These are phyloP conservation scores for Stylonectria norvegica DNA, from an alignment of 2,329 filamentous ascomycete genomes.

Conservation along the genomic window DNA sequence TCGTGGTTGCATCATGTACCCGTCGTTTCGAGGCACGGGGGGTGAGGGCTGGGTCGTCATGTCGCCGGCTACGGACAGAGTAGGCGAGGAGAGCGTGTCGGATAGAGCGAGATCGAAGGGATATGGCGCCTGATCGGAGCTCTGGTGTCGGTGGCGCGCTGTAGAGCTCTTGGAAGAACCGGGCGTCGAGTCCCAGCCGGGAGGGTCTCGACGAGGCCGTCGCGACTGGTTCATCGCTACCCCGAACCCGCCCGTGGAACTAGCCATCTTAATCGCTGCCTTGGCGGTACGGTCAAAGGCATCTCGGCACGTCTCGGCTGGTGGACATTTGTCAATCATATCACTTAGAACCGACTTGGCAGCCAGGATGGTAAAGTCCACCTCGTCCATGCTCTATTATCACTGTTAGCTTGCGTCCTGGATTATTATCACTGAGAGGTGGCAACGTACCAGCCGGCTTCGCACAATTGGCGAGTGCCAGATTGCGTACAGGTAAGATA, in stretches of 20 bases:
- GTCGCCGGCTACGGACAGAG: conserved; percentile 36
- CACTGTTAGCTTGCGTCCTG: conserved; percentile 8
- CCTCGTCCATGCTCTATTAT: conserved; percentile 76
- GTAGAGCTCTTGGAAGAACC: conserved; percentile 25
- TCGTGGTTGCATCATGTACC: conserved; percentile 31
- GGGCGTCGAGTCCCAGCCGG: conserved; percentile 28
- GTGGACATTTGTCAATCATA: conserved; percentile 89
- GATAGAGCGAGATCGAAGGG: conserved; percentile 37
- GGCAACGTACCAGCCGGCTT: conserved; percentile 70
- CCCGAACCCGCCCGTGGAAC: conserved; percentile 80
- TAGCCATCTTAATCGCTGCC: conserved; percentile 92
- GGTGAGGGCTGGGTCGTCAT: conserved; percentile 39
- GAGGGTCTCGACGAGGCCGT: conserved; percentile 27
- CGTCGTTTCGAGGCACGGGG: conserved; percentile 32
- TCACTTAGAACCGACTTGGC: conserved; percentile 91
- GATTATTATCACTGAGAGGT: background rate
- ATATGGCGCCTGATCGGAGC: conserved; percentile 32
- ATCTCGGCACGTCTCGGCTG: conserved; percentile 89
- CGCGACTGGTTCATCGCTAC: conserved; percentile 25
- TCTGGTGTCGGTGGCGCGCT: conserved; percentile 26
- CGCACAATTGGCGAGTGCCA: conserved; percentile 93
- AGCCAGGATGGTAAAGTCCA: conserved; percentile 93
- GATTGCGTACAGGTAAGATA: conserved; percentile 94
- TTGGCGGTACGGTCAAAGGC: conserved; percentile 94
- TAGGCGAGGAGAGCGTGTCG: conserved; percentile 41